These are phyloP conservation scores for Globisporangium perplexum DNA, from an alignment of 352 stramenopile species.

Conservation along the genomic window DNA sequence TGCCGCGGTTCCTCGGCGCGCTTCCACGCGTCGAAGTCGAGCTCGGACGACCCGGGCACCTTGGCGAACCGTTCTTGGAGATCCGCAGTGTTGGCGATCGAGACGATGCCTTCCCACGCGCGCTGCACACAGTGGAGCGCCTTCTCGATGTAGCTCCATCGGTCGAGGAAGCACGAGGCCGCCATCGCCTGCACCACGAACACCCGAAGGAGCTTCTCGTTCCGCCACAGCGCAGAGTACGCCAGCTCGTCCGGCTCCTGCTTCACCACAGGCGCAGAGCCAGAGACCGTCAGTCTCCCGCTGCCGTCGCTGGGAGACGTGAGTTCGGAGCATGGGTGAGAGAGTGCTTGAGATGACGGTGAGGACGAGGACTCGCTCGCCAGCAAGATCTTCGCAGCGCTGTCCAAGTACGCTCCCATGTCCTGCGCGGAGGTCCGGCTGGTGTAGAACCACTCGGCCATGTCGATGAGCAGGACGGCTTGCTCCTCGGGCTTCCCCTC, in stretches of 20 bases:
- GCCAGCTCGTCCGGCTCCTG: not conserved
- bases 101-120: slow-evolving; percentile 46
- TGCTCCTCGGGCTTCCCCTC: slow-evolving; percentile 57
- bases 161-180: slow-evolving; percentile 23
- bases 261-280: slow-evolving; percentile 3
- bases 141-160: slow-evolving; percentile 23
- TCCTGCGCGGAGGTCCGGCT: slow-evolving; percentile 60
- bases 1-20: slow-evolving; percentile 20
- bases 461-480: slow-evolving; percentile 60
- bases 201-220: slow-evolving; percentile 50
- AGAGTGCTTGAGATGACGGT: not conserved
- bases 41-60: slow-evolving; percentile 10
- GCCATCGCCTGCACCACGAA: slow-evolving; percentile 41
- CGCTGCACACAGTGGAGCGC: slow-evolving; percentile 40
- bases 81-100: slow-evolving; percentile 35
- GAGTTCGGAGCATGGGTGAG: not conserved
- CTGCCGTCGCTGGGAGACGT: not conserved
- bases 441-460: slow-evolving; percentile 83
- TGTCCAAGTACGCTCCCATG: slow-evolving; percentile 47
- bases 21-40: slow-evolving; percentile 65
- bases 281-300: not conserved
- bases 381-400: slow-evolving; percentile 36
- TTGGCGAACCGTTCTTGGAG: slow-evolving; percentile 29
- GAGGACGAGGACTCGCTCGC: slow-evolving; percentile 6
- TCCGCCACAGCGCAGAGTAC: slow-evolving; percentile 43